Evolutionary conservation across 257 asterid genomes (phyloP), one percentile per base, ranked within the genome.

Genomic region (Gynochthodes officinalis): DNA sequence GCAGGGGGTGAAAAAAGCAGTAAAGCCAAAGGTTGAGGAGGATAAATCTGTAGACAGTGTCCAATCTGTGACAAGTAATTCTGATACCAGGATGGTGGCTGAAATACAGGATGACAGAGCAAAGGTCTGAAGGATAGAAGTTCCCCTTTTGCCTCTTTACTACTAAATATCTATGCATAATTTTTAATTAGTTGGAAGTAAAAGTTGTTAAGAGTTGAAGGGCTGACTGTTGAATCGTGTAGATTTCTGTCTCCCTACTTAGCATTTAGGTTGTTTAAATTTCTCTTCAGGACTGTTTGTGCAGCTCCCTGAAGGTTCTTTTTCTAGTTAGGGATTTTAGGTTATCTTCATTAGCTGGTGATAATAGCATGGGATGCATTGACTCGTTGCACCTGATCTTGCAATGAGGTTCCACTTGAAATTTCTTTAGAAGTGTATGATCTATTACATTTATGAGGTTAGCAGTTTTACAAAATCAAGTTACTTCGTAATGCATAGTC

Each of bases 21-120:
- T 67, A 70, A 85, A 86, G 60, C 55, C 81, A 70, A 84, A 84
- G 73, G 74, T 71, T 64, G 90, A 76, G 61, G 78, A 68, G 54
- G 77, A 49, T 50, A 83, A 80, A 65, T 33, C 74, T 80, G 70
- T 46, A 9, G 81, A 63, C n/a, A 78, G 65, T 50, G 70, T 48
- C 55, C 77, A 84, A 65, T 62, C 89, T 48, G 71, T 73, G 59
- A 73, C 94, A 76, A 76, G 79, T 76, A 81, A 77, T 75, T 84
- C 89, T 48, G 79, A 79, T 48, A 69, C 74, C 27, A 82, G 75
- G 73, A 75, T 64, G 75, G 80, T 85, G 75, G 73, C 83, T 42
- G 89, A 88, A 76, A 66, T 87, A 49, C 70, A 65, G 59, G 82
- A 81, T 61, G 80, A 85, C 82, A 80, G 21, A 73, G 69, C 77